These are phyloP conservation scores for Plantago coronopus DNA, from an alignment of 305 asterid species.

Conservation along the genomic window DNA sequence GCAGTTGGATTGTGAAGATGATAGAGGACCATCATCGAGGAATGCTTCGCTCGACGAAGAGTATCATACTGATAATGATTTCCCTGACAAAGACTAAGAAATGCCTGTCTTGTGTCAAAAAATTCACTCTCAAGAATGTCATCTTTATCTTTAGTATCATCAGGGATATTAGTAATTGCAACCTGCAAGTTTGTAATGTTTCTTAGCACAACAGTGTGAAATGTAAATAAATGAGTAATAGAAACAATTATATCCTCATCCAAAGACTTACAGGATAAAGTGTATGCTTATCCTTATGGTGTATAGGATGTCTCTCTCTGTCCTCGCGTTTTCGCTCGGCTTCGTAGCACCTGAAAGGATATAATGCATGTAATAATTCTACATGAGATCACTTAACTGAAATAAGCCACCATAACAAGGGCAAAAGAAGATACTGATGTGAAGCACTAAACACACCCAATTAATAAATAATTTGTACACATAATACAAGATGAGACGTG, in stretches of 20 bases:
- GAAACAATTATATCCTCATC: neutral
- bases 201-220: conserved; percentile 17
- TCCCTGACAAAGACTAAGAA: conserved; percentile 92
- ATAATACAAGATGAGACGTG: neutral
- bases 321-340: conserved; percentile 75
- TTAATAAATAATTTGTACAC: neutral
- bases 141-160: conserved; percentile 70
- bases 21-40: conserved; percentile 97
- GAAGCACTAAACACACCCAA: neutral
- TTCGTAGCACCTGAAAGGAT: conserved; percentile 74
- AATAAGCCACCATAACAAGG: neutral
- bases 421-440: neutral
- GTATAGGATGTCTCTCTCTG: conserved; percentile 76
- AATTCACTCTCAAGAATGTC: conserved; percentile 94
- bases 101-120: conserved; percentile 97
- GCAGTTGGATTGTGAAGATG: conserved; percentile 99
- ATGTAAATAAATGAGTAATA: conserved; percentile 6
- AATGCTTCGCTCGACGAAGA: conserved; percentile 93
- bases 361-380: conserved; percentile 2
- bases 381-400: conserved; percentile 5
- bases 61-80: conserved; percentile 97
- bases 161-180: conserved; percentile 55
- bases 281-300: conserved; percentile 77
- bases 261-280: conserved; percentile 56
- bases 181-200: conserved; percentile 45